Conservation (phyloP, 345 rosid species). For the Citrus inodora region DNA sequence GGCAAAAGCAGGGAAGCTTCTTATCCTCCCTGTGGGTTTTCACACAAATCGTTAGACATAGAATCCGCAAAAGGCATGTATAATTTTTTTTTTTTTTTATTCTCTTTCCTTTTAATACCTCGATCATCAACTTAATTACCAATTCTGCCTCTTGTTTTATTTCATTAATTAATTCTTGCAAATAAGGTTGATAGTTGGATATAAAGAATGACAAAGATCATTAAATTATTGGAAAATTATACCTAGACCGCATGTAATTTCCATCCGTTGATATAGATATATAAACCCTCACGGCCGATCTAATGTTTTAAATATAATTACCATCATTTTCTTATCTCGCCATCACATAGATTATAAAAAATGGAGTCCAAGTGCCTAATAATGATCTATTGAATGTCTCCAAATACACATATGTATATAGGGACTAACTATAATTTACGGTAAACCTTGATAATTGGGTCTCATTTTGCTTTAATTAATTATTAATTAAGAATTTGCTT, state of each 20-base stretch:
- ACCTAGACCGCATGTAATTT: too few species aligned
- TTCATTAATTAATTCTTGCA: background rate
- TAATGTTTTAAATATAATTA: too few species aligned
- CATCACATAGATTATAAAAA: too few species aligned
- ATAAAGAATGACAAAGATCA: conserved; percentile 16
- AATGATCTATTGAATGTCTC: too few species aligned
- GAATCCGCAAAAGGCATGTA: conserved; percentile 50
- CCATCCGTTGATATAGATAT: too few species aligned
- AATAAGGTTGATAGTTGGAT: background rate
- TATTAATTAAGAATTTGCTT: conserved; percentile 20
- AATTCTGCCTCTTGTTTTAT: background rate
- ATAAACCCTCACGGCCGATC: too few species aligned
- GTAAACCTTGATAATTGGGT: too few species aligned
- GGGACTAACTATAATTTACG: too few species aligned
- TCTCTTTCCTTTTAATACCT: background rate
- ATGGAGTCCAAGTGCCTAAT: too few species aligned
- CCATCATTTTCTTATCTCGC: too few species aligned
- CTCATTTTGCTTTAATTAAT: background rate
- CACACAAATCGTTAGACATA: conserved; percentile 34
- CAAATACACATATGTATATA: too few species aligned
- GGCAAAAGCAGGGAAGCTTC: conserved; percentile 61
- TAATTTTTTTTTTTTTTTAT: background rate
- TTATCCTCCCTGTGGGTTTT: conserved; percentile 42
- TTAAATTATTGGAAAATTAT: background rate
- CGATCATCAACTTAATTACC: conserved; percentile 10